phyloP scores from a whole-genome alignment of 2,329 filamentous ascomycete species.

The Penicillium brevicompactum region DNA sequence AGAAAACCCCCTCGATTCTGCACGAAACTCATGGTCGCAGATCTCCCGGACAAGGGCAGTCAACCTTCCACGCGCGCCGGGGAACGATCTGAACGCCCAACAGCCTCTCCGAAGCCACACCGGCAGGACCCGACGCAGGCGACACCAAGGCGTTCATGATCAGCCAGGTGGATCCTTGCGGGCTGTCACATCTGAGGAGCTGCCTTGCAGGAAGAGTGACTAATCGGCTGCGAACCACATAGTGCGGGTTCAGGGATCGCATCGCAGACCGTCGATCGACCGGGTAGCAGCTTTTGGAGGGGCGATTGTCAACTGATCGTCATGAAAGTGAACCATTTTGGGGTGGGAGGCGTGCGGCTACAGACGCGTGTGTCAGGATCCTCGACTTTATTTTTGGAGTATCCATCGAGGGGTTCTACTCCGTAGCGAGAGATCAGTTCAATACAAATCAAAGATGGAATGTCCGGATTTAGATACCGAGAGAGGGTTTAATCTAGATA shows the following conservation, averaged over 20 bases:
- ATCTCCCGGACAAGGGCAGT: conserved; percentile 7
- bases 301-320: conserved; percentile 10
- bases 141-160: conserved; percentile 20
- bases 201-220: conserved; percentile 25
- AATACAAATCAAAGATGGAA: not conserved
- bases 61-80: conserved; percentile 8
- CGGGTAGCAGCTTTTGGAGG: conserved; percentile 5
- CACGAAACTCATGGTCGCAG: conserved; percentile 11
- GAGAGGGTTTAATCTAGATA: no score
- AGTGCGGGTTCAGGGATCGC: conserved; percentile 1
- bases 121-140: conserved; percentile 25
- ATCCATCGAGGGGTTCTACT: not conserved
- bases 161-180: conserved; percentile 22
- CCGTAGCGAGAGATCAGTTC: not conserved
- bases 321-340: not conserved
- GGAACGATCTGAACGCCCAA: conserved; percentile 14
- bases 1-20: not conserved
- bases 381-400: not conserved
- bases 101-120: conserved; percentile 23
- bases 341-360: conserved; percentile 3
- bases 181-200: conserved; percentile 24
- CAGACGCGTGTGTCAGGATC: not conserved
- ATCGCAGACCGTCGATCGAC: not conserved
- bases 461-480: no score
- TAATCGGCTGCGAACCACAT: conserved; percentile 24